Base-by-base conservation (phyloP, 495 filamentous ascomycete species). In the Lindgomyces ingoldianus region DNA sequence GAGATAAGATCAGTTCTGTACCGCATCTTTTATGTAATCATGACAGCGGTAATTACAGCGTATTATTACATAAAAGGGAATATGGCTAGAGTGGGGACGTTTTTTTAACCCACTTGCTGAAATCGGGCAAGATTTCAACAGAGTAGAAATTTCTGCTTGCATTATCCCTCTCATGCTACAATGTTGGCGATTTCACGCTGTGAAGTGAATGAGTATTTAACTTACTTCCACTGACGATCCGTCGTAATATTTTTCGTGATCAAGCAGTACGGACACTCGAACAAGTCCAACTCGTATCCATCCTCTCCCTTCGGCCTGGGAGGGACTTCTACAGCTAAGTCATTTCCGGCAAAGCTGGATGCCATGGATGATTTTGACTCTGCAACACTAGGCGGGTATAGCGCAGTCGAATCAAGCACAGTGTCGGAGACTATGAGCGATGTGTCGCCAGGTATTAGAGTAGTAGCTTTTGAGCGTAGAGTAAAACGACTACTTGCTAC, bases 251-350 rank as follows among this genome's bases (percentile, higher is more conserved):
- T 22, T 39, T 58, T 25, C 6, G 61, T 47, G 4, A 49, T 48
- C 26, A 49, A 50, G 41, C 61, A 64, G 29, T 64, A 64, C 16
- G 61, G 61, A 41, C 61, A 64, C 21, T 47, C 42, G 12, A 64
- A 64, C 22, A 9, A 24, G 3, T 64, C 61, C 4, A 64, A 33
- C 24, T 45, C 41, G 33, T 64, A 29, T 18, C 50, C 50, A 21
- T 57, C 44, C 27, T 48, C 30, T 2, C 45, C 53, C 16, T 12
- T 33, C 2, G 61, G 61, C 8, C 61, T 30, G 3, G 36, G 21
- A 1, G 61, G 61, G 1, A 64, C 39, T 22, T 19, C 22, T n/a
- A 64, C 41, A 12, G 18, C 41, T 4, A 47, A 39, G 0, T 6
- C 39, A n/a, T 64, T 39, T 2, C 36, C 61, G 2, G 57, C 22